Evolutionary conservation across 1,284 basidiomycete species (phyloP).

Genomic region (Lignosus rhinocerotis): DNA sequence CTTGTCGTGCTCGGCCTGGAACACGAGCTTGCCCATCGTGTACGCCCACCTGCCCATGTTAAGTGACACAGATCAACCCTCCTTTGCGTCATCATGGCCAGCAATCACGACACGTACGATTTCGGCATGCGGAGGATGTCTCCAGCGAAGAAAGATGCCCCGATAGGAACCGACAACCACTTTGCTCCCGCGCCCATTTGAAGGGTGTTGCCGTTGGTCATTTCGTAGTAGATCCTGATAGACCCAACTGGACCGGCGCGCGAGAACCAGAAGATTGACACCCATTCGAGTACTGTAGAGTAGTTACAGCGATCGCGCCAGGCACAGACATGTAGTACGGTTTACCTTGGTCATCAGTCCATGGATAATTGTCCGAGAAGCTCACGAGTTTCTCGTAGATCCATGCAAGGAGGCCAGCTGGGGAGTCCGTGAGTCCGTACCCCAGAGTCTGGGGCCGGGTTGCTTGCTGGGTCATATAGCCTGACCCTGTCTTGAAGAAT

Average conservation of each 20-base stretch:
- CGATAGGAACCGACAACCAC: constrained; percentile 42
- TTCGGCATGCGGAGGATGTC: constrained; percentile 41
- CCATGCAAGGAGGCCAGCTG: constrained; percentile 57
- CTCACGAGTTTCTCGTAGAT: constrained; percentile 57
- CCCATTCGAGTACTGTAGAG: constrained; percentile 52
- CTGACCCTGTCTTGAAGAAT: constrained; percentile 36
- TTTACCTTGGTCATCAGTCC: constrained; percentile 52
- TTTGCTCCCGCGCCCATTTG: background rate
- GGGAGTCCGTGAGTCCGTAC: constrained; percentile 56
- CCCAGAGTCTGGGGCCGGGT: constrained; percentile 61
- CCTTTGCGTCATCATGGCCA: background rate
- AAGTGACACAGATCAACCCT: constrained; percentile 47
- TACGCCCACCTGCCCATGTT: constrained; percentile 36
- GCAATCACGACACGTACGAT: constrained; percentile 34
- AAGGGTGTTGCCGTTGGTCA: background rate
- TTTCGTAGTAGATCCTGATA: constrained; percentile 53
- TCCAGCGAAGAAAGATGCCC: constrained; percentile 49
- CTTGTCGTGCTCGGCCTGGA: constrained; percentile 25
- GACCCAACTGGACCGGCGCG: constrained; percentile 53
- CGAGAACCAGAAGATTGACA: constrained; percentile 62
- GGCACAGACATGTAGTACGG: background rate
- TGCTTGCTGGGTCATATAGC: constrained; percentile 44
- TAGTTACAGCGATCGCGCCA: background rate
- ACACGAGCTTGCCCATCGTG: constrained; percentile 31
- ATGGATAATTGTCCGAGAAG: constrained; percentile 52